A percentile compares a stretch with the other conserved stretches of the same genome.
Conservation (phyloP, 257 asterid genomes). For the Solanum neorickii region DNA sequence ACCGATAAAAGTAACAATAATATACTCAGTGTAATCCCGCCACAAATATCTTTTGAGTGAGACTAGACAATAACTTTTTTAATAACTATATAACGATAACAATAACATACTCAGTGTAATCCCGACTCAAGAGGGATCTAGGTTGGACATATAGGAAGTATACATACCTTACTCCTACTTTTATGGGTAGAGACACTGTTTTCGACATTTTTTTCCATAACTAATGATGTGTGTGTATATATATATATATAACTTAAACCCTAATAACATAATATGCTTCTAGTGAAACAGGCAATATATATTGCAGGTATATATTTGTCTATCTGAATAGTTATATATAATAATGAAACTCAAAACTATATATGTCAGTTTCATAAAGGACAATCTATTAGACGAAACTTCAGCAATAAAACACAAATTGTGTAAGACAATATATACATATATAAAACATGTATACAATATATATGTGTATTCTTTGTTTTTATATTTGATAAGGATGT, state of each 20-base stretch:
- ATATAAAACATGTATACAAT: background rate
- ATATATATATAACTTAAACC: background rate
- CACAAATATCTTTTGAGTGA: background rate
- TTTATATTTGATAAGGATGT: background rate
- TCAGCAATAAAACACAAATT: background rate
- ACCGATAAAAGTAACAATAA: too few relatives aligned
- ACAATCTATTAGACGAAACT: background rate
- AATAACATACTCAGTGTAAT: too few relatives aligned
- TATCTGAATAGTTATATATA: background rate
- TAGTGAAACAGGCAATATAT: too few relatives aligned
- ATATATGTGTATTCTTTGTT: background rate
- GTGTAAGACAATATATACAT: background rate
- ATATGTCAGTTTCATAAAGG: background rate
- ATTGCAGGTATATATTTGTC: background rate
- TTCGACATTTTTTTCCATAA: too few relatives aligned
- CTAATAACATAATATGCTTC: background rate
- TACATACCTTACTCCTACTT: background rate
- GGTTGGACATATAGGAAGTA: too few relatives aligned
- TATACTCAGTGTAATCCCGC: too few relatives aligned
- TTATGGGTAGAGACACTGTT: too few relatives aligned
- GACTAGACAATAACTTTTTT: too few relatives aligned
- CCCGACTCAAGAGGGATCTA: background rate
- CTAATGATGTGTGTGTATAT: too few relatives aligned
- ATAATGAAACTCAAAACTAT: background rate
- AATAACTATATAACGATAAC: background rate